These are phyloP conservation scores for Teratosphaeria zuluensis DNA, from an alignment of 2,329 filamentous ascomycete species.

Conservation along the genomic window DNA sequence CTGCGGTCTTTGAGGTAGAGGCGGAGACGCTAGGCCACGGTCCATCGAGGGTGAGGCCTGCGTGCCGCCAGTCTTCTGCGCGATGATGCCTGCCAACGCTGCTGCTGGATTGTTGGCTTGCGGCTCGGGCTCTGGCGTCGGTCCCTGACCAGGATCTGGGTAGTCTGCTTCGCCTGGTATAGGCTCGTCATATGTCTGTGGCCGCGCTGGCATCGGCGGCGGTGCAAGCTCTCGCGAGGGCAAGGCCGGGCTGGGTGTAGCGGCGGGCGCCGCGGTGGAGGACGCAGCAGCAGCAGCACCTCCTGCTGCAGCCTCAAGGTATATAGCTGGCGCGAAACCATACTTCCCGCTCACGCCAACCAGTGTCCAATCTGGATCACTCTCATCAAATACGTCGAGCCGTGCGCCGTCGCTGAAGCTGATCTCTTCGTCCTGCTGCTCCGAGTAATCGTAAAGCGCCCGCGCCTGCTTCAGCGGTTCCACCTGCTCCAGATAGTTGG, in stretches of 20 bases:
- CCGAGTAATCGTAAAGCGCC: slow-evolving; percentile 95
- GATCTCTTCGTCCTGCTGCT: slow-evolving; percentile 95
- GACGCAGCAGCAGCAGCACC: slow-evolving; percentile 37
- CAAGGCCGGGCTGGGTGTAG: slow-evolving; percentile 29
- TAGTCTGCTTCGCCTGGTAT: slow-evolving; percentile 32
- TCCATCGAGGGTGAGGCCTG: slow-evolving; percentile 13
- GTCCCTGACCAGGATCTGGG: slow-evolving; percentile 35
- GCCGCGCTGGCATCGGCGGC: slow-evolving; percentile 32
- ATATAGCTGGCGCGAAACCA: slow-evolving; percentile 92
- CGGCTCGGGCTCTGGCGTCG: slow-evolving; percentile 32
- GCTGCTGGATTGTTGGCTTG: slow-evolving; percentile 43
- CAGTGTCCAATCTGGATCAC: slow-evolving; percentile 93
- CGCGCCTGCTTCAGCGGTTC: slow-evolving; percentile 61
- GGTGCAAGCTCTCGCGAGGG: slow-evolving; percentile 15
- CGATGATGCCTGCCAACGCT: slow-evolving; percentile 46
- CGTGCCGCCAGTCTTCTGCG: slow-evolving; percentile 35
- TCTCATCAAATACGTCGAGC: slow-evolving; percentile 76
- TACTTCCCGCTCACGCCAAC: slow-evolving; percentile 77
- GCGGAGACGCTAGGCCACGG: slow-evolving; percentile 36
- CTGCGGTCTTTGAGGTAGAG: slow-evolving; percentile 46
- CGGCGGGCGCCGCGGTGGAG: slow-evolving; percentile 39
- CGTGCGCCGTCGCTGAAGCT: slow-evolving; percentile 85
- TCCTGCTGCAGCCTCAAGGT: slow-evolving; percentile 63
- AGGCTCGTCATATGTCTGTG: slow-evolving; percentile 25
- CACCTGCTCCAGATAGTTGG: slow-evolving; percentile 88